A percentile compares a stretch with the other conserved stretches of the same genome.
Conservation (phyloP, 139 green algal genomes). For the Picochlorum sp. region DNA sequence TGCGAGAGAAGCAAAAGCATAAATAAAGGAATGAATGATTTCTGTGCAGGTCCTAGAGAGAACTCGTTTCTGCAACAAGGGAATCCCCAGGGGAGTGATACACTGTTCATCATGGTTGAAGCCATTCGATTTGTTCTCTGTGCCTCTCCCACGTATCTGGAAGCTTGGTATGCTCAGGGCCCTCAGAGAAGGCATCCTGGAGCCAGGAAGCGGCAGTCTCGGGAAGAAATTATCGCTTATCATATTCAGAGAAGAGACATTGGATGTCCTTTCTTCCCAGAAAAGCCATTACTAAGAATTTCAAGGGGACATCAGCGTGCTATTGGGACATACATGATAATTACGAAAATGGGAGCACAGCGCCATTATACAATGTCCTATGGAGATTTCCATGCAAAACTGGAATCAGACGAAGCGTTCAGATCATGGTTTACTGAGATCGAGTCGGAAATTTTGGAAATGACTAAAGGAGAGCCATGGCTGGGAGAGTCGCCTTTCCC, state of each 20-base stretch:
- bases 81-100: constrained; percentile 28
- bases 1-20: too few relatives aligned
- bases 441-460: constrained; percentile 12
- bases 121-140: constrained; percentile 48
- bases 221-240: constrained; percentile 5
- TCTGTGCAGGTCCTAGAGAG: constrained; percentile 49
- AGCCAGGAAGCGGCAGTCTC: neutral
- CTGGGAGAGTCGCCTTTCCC: constrained; percentile 17
- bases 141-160: constrained; percentile 23
- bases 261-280: neutral
- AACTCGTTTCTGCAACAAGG: constrained; percentile 35
- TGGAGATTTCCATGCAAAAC: constrained; percentile 24
- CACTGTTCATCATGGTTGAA: constrained; percentile 49
- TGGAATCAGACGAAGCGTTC: constrained; percentile 31
- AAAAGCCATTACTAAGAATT: constrained; percentile 19
- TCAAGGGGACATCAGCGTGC: constrained; percentile 40
- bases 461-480: constrained; percentile 26
- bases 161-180: constrained; percentile 25
- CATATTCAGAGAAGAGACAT: neutral
- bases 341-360: constrained; percentile 32
- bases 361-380: constrained; percentile 55
- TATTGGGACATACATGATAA: constrained; percentile 52
- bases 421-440: constrained; percentile 21
- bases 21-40: too few relatives aligned
- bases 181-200: constrained; percentile 8